These are phyloP conservation scores for Clavispora vitiphila DNA, from an alignment of 805 yeast species.

Conservation along the genomic window DNA sequence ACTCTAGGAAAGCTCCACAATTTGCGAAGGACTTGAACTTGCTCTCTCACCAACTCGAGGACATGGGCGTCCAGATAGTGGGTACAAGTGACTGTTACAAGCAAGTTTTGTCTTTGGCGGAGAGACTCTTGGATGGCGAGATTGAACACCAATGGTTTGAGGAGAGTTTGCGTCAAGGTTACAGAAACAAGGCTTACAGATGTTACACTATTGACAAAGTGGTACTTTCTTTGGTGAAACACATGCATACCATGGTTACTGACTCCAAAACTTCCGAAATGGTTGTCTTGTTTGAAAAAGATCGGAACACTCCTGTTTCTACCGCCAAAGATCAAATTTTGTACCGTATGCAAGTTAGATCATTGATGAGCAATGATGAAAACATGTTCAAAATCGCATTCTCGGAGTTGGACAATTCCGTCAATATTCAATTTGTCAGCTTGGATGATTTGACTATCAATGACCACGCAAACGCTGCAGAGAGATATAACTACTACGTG, in stretches of 20 bases:
- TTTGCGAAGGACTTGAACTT: constrained; percentile 87
- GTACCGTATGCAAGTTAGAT: constrained; percentile 82
- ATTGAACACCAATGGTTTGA: constrained; percentile 93
- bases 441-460: constrained; percentile 80
- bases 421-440: constrained; percentile 77
- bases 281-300: constrained; percentile 75
- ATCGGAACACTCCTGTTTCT: constrained; percentile 58
- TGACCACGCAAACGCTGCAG: constrained; percentile 67
- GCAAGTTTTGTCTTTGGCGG: constrained; percentile 73
- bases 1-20: constrained; percentile 54
- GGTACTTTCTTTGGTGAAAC: constrained; percentile 66
- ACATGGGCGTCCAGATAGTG: constrained; percentile 68
- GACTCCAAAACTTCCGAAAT: constrained; percentile 80
- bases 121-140: constrained; percentile 78
- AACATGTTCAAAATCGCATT: constrained; percentile 86
- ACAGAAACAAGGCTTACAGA: constrained; percentile 88
- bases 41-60: constrained; percentile 73
- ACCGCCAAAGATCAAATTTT: constrained; percentile 84
- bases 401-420: constrained; percentile 47
- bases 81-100: constrained; percentile 63
- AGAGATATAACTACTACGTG: constrained; percentile 87
- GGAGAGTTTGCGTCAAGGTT: constrained; percentile 92
- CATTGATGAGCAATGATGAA: constrained; percentile 75
- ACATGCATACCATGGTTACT: constrained; percentile 76
- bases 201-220: constrained; percentile 92